Percentiles rank a stretch among this genome's conserved stretches.
Evolutionary conservation across 2,329 filamentous ascomycete genomes (phyloP).

Genomic region (Ceratocystis alfenasii): DNA sequence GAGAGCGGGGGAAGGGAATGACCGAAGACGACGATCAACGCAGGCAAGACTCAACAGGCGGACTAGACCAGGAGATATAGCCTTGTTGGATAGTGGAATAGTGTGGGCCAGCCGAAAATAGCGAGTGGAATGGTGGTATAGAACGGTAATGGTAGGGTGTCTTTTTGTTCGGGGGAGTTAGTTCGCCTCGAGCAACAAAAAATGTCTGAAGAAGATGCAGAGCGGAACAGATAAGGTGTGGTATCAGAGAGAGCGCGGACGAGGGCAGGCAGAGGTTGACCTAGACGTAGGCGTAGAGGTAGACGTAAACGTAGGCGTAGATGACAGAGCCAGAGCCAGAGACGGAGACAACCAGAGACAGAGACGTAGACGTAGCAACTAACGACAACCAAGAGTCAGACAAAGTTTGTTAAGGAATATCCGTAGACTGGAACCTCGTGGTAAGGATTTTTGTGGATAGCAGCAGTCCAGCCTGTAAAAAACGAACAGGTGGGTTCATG

Average conservation of each 20-base stretch:
- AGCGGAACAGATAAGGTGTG: neutral
- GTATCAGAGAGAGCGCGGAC: neutral
- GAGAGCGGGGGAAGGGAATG: too few relatives aligned
- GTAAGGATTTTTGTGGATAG: slow-evolving; percentile 3
- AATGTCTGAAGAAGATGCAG: neutral
- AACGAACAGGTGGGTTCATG: neutral
- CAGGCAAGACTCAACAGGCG: too few relatives aligned
- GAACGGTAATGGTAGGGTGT: neutral
- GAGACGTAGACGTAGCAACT: slow-evolving; percentile 11
- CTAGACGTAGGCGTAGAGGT: neutral
- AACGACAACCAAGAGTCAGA: neutral
- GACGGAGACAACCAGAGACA: neutral
- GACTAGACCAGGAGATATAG: too few relatives aligned
- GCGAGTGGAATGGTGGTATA: too few relatives aligned
- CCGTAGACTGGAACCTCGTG: neutral
- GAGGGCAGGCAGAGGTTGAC: too few relatives aligned
- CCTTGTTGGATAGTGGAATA: too few relatives aligned
- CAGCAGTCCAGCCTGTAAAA: neutral
- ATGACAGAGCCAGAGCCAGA: neutral
- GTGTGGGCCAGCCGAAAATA: too few relatives aligned
- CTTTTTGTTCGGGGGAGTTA: neutral
- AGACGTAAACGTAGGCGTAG: too few relatives aligned
- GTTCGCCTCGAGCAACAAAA: neutral
- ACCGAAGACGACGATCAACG: too few relatives aligned
- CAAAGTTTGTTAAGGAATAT: neutral